Conservation (phyloP, 345 rosid genomes). For the thale cress (Arabidopsis thaliana) region DNA sequence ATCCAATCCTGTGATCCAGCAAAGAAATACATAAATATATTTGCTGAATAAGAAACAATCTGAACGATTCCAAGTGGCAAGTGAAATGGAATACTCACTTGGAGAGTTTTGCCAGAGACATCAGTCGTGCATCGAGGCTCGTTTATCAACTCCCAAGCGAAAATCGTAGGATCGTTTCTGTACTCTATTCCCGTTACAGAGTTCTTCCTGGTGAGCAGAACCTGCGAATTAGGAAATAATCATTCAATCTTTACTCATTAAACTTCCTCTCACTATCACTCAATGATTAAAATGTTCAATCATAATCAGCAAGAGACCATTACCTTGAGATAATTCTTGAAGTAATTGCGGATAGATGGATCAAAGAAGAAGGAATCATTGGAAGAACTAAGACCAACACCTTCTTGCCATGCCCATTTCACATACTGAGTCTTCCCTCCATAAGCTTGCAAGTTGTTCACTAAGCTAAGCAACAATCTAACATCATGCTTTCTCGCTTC, state of each 20-base stretch:
- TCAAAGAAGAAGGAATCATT: slow-evolving; percentile 93
- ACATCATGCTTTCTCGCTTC: slow-evolving; percentile 69
- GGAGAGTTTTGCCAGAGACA: slow-evolving; percentile 82
- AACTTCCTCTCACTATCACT: slow-evolving; percentile 7
- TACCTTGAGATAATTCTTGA: slow-evolving; percentile 79
- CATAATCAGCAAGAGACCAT: slow-evolving; percentile 6
- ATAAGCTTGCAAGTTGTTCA: slow-evolving; percentile 75
- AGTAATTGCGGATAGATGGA: slow-evolving; percentile 77
- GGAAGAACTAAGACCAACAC: slow-evolving; percentile 75
- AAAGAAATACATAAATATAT: not conserved
- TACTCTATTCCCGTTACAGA: slow-evolving; percentile 77
- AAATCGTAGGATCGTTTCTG: slow-evolving; percentile 78
- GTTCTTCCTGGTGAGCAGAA: slow-evolving; percentile 73
- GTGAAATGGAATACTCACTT: slow-evolving; percentile 53
- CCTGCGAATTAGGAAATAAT: slow-evolving; percentile 44
- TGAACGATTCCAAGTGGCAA: not conserved
- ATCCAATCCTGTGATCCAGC: slow-evolving; percentile 69
- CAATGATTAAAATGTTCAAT: not conserved
- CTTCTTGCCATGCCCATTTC: slow-evolving; percentile 95
- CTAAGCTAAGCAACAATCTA: slow-evolving; percentile 73
- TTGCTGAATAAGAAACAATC: slow-evolving; percentile 7
- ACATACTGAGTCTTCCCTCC: slow-evolving; percentile 92
- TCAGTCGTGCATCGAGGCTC: slow-evolving; percentile 87
- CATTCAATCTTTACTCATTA: not conserved
- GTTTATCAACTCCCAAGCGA: slow-evolving; percentile 89